A percentile compares a stretch with the other conserved stretches of the same genome.
Evolutionary conservation across 2,329 filamentous ascomycete species (phyloP).

Genomic region (Fonsecaea pugnacius): DNA sequence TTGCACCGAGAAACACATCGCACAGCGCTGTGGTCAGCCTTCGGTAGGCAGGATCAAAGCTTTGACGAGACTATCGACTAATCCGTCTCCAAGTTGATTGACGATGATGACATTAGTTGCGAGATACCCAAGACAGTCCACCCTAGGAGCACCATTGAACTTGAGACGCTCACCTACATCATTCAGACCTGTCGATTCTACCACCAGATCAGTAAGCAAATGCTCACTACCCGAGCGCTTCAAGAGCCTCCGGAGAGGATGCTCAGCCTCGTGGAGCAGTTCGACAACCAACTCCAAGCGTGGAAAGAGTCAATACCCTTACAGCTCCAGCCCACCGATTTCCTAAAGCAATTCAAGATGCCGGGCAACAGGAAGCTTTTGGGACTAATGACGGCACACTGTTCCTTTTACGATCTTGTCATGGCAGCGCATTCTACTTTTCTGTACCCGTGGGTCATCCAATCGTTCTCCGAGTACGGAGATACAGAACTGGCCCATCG

Average conservation of each 20-base stretch:
- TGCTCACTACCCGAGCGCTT: background rate
- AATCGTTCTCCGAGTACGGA: background rate
- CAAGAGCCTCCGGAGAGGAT: slow-evolving; percentile 5
- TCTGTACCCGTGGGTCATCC: slow-evolving; percentile 11
- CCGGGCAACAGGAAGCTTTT: background rate
- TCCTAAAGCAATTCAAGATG: slow-evolving; percentile 7
- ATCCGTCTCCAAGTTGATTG: slow-evolving; percentile 7
- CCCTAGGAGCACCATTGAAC: background rate
- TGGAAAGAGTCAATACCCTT: slow-evolving; percentile 7
- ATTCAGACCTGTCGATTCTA: slow-evolving; percentile 2
- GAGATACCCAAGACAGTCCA: slow-evolving; percentile 1
- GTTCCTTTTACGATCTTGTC: slow-evolving; percentile 8
- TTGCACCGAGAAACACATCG: slow-evolving; percentile 18
- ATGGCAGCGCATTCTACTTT: slow-evolving; percentile 6
- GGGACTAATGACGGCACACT: slow-evolving; percentile 5
- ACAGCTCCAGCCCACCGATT: background rate
- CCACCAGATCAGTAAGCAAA: background rate
- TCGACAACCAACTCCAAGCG: background rate
- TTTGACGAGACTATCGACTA: background rate
- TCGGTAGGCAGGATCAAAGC: slow-evolving; percentile 11
- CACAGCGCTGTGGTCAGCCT: slow-evolving; percentile 11
- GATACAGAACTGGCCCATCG: background rate
- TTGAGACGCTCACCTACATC: background rate
- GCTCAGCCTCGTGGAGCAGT: slow-evolving; percentile 1
- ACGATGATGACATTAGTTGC: slow-evolving; percentile 20